Evolutionary conservation across 73 alveolate genomes (phyloP), one percentile per base, ranked within the genome.

Genomic region (Tetrahymena thermophila): DNA sequence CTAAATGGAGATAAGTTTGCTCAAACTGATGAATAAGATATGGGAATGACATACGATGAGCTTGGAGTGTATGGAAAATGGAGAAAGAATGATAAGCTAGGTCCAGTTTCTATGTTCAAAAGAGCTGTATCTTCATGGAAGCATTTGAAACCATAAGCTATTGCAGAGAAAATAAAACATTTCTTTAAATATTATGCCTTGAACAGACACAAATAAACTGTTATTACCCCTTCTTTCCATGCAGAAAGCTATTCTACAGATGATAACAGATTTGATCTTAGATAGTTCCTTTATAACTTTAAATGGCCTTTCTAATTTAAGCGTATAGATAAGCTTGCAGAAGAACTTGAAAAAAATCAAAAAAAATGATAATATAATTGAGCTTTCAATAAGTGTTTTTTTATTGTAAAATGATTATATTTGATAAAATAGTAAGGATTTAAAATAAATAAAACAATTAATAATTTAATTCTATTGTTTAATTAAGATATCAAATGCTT

Each of bases 231-330:
- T 0, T 93, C 99, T 40, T 98, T 98, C 96, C 99, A 98, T 94
- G 99, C 99, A 15, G 99, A 97, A 96, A 96, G 96, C 94, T 98
- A 98, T 95, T 98, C 99, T 9, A 97, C 98, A 16, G 99, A 98
- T 94, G 99, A 98, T 96, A 98, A 98, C 93, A 96, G 99, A 56
- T 97, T 97, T 83, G 99, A 98, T 71, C 96, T 96, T 35, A 93
- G 99, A 16, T 98, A 97, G 85, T 96, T 98, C 95, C 97, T 98
- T 31, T 98, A 98, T 96, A 98, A 98, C 93, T 89, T 96, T 37
- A 94, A 94, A 56, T 98, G 99, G 99, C 98, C 97, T 13, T 94
- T 96, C 84, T 98, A 98, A 96, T 98, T 98, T 96, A 96, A 95
- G 43, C 97, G 97, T 35, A 98, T 98, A 57, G 99, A 98, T 96